Conservation (phyloP, 306 rosid species). For the Astragalus glycyphyllos region DNA sequence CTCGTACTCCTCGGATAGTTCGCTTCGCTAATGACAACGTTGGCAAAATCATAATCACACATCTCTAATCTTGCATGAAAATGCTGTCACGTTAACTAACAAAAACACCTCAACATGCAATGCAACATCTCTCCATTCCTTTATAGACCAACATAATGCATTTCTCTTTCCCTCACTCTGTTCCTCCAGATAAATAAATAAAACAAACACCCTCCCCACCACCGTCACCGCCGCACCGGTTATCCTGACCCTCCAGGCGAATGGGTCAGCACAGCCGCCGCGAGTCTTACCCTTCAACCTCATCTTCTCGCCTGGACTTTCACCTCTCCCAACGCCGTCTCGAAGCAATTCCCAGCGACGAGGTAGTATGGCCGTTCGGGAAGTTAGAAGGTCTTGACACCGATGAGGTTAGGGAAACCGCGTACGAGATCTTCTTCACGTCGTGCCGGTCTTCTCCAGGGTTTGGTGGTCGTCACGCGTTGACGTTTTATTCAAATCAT, state of each 20-base stretch:
- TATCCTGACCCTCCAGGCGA: conserved; percentile 32
- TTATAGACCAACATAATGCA: conserved; percentile 41
- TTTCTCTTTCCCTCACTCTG: conserved; percentile 34
- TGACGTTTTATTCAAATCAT: conserved; percentile 62
- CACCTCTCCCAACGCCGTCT: conserved; percentile 6
- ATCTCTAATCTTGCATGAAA: conserved; percentile 39
- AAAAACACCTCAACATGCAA: conserved; percentile 25
- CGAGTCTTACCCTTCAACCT: conserved; percentile 58
- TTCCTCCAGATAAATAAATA: conserved; percentile 39
- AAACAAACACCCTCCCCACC: no score
- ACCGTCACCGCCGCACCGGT: not conserved
- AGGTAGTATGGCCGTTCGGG: conserved; percentile 43
- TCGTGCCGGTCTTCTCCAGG: conserved; percentile 60
- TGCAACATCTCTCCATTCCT: conserved; percentile 1
- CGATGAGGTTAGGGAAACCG: conserved; percentile 42
- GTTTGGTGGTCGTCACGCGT: conserved; percentile 83
- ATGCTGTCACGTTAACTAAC: conserved; percentile 52
- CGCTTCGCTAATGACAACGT: conserved; percentile 49
- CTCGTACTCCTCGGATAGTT: conserved; percentile 46
- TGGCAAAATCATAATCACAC: conserved; percentile 44
- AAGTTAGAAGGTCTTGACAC: conserved; percentile 19
- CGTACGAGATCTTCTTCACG: conserved; percentile 58
- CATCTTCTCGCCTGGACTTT: conserved; percentile 43
- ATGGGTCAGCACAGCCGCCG: conserved; percentile 94
- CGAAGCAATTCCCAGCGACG: conserved; percentile 12